phyloP scores from a whole-genome alignment of 352 stramenopile species.

The Ophiocytium majus region DNA sequence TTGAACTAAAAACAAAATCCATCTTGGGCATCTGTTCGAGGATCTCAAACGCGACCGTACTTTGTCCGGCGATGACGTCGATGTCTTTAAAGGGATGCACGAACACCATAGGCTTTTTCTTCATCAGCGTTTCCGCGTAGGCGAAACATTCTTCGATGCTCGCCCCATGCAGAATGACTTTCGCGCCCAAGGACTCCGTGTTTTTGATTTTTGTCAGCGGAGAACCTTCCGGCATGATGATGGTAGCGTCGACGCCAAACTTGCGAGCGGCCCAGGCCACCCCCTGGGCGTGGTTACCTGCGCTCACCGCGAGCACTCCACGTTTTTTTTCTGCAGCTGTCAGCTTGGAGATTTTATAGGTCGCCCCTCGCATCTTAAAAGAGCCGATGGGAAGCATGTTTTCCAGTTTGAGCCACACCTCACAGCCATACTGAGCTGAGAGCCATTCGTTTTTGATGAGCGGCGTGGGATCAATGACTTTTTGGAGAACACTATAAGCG shows the following conservation, averaged over 20 bases:
- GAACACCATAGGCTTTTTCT: slow-evolving; percentile 58
- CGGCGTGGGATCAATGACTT: slow-evolving; percentile 1
- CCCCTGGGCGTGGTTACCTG: slow-evolving; percentile 96
- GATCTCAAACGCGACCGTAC: slow-evolving; percentile 71
- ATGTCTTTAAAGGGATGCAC: slow-evolving; percentile 74
- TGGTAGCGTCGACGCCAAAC: slow-evolving; percentile 83
- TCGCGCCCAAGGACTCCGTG: slow-evolving; percentile 71
- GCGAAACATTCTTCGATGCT: slow-evolving; percentile 63
- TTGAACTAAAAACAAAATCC: slow-evolving; percentile 48
- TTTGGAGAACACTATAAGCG: neutral
- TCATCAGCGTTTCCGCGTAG: slow-evolving; percentile 55
- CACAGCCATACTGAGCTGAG: neutral
- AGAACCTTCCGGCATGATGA: slow-evolving; percentile 96
- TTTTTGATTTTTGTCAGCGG: slow-evolving; percentile 88
- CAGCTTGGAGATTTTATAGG: slow-evolving; percentile 29
- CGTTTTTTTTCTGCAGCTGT: slow-evolving; percentile 58
- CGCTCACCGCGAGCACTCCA: slow-evolving; percentile 64
- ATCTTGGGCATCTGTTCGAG: slow-evolving; percentile 63
- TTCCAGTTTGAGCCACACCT: slow-evolving; percentile 64
- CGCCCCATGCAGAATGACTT: slow-evolving; percentile 64
- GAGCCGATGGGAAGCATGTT: slow-evolving; percentile 73
- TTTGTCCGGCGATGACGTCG: slow-evolving; percentile 76
- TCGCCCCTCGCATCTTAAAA: slow-evolving; percentile 76
- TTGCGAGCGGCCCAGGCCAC: slow-evolving; percentile 86
- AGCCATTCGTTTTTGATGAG: slow-evolving; percentile 13